Evolutionary conservation across 352 stramenopile species (phyloP).

Genomic region (Thraustochytrium sp.): DNA sequence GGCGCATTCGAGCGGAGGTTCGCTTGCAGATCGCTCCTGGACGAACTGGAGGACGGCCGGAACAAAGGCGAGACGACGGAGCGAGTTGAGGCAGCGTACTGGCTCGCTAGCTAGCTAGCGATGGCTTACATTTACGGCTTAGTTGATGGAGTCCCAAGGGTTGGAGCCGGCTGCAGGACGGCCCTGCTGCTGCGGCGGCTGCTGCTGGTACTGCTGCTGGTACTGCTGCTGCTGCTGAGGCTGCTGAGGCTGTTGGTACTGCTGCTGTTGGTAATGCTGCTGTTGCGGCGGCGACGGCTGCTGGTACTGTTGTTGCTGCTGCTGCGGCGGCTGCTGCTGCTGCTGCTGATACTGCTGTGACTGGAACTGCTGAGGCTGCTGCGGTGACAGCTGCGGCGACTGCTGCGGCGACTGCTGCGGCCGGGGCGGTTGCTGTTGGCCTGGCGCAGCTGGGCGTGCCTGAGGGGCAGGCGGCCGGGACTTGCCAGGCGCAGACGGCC

Average conservation of each 20-base stretch:
- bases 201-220: neutral
- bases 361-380: neutral
- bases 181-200: neutral
- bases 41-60: too few relatives aligned
- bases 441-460: too few relatives aligned
- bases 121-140: neutral
- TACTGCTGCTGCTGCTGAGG: neutral
- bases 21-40: too few relatives aligned
- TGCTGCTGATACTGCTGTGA: neutral
- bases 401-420: too few relatives aligned
- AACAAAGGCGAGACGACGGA: too few relatives aligned
- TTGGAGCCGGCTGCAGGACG: neutral
- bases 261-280: neutral
- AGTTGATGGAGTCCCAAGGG: conserved; percentile 2
- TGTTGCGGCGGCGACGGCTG: neutral
- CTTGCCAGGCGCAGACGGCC: too few relatives aligned
- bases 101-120: too few relatives aligned
- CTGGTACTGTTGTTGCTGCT: neutral
- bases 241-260: neutral
- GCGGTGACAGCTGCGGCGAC: neutral
- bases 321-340: neutral
- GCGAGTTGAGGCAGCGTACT: too few relatives aligned
- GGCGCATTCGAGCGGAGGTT: too few relatives aligned
- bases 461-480: too few relatives aligned
- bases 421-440: too few relatives aligned